These are phyloP conservation scores for Corymbia citriodora DNA, from an alignment of 441 rosid species.

Conservation along the genomic window DNA sequence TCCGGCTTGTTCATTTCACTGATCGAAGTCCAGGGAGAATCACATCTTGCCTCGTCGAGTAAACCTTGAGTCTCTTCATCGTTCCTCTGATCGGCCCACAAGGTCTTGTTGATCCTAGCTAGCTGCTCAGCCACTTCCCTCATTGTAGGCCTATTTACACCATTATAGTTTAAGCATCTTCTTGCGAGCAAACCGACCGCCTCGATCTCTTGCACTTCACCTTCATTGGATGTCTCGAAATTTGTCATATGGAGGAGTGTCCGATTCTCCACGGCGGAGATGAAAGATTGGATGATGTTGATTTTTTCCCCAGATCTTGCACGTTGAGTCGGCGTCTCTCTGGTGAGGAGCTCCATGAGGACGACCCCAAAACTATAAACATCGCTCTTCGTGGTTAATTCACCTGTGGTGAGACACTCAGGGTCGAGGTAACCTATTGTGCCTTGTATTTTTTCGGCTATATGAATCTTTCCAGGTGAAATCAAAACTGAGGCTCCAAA, in stretches of 20 bases:
- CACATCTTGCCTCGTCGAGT: background rate
- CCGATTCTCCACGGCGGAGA: background rate
- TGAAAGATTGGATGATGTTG: background rate
- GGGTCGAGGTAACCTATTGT: background rate
- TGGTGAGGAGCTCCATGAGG: background rate
- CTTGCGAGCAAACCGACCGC: background rate
- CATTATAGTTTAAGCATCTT: background rate
- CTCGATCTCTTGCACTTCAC: background rate
- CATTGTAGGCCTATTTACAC: background rate
- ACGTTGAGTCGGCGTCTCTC: background rate
- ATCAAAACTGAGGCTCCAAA: background rate
- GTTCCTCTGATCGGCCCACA: background rate
- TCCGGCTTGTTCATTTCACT: background rate
- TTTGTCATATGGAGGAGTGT: background rate
- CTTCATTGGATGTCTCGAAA: background rate
- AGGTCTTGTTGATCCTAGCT: background rate
- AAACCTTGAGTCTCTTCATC: background rate
- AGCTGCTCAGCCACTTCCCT: background rate
- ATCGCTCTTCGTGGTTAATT: background rate
- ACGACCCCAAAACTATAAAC: background rate
- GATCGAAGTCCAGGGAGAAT: background rate
- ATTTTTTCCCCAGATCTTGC: background rate
- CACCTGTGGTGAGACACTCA: background rate
- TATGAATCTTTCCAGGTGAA: background rate
- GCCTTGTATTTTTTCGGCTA: background rate